phyloP scores from a whole-genome alignment of 805 yeast genomes.

The Ogataea polymorpha region DNA sequence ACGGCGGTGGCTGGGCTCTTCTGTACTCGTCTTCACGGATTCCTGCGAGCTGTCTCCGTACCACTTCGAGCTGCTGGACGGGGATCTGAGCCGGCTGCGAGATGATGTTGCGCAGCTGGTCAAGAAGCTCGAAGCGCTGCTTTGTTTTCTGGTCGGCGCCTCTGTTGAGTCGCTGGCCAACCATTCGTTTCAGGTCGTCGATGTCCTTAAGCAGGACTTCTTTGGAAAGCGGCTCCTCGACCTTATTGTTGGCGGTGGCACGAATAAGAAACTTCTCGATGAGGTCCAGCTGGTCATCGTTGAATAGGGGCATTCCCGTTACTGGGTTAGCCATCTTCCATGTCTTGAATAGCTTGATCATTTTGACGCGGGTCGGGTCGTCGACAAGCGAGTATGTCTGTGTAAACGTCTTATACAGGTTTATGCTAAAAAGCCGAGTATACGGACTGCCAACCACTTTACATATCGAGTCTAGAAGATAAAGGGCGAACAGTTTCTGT shows the following conservation, averaged over 20 bases:
- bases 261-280: conserved; percentile 71
- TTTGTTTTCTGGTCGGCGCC: conserved; percentile 38
- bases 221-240: conserved; percentile 14
- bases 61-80: conserved; percentile 30
- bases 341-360: conserved; percentile 76
- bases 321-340: conserved; percentile 74
- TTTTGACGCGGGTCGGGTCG: conserved; percentile 67
- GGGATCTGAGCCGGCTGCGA: conserved; percentile 29
- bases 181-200: conserved; percentile 39
- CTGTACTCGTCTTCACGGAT: conserved; percentile 34
- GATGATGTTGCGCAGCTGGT: conserved; percentile 41
- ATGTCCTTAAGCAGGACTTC: conserved; percentile 29
- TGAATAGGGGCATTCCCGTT: conserved; percentile 69
- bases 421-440: conserved; percentile 69
- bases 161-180: conserved; percentile 38
- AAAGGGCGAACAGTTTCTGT: conserved; percentile 80
- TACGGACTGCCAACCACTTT: conserved; percentile 91
- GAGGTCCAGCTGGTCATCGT: conserved; percentile 60
- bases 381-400: conserved; percentile 76
- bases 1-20: conserved; percentile 25
- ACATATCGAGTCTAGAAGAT: conserved; percentile 85
- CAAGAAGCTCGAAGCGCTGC: conserved; percentile 44
- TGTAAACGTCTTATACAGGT: conserved; percentile 66
- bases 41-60: conserved; percentile 30
- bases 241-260: conserved; percentile 45